Evolutionary conservation across 345 rosid species (phyloP), one percentile per base, ranked within the genome.

Genomic region (Pistacia vera): DNA sequence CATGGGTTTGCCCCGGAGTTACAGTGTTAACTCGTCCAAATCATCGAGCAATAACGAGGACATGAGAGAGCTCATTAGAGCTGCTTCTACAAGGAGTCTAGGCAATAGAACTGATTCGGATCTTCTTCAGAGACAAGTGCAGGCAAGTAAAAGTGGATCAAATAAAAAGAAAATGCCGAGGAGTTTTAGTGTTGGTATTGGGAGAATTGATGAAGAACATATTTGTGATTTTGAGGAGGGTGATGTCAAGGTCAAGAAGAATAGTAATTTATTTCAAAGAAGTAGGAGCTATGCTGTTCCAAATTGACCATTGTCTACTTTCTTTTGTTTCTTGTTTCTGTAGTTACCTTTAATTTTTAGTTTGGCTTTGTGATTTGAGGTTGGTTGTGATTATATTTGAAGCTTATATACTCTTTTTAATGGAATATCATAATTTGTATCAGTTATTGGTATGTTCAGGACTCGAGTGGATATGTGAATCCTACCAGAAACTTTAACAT

Each of bases 161-260:
- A 7, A 41, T 30, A 56, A 52, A 10, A 68, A 58, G 25, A 81
- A 72, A 20, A 75, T 80, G 82, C 78, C 77, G 1, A 82, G 90
- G 71, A 87, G 86, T 76, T 55, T 16, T 3, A 86, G 85, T 75
- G 85, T 79, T 48, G 84, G 75, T 6, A 83, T 92, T 57, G 97
- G 91, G 77, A 86, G 88, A 81, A 94, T 94, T 38, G 97, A 94
- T 70, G 98, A 94, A 76, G 98, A 94, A 30, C 75, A 79, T 69
- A 65, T 86, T 16, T 87, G 87, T 66, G 87, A 87, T 11, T 91
- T 94, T 71, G 88, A 73, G 11, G 91, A 81, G 25, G 85, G 85
- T 51, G 7, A 13, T 57, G 69, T 52, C 33, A 69, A 54, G 62
- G 76, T 61, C 1, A 78, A 64, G 12, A 36, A 38, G 30, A 38